Evolutionary conservation across 495 filamentous ascomycete genomes (phyloP).

Genomic region (Copromyces sp.): DNA sequence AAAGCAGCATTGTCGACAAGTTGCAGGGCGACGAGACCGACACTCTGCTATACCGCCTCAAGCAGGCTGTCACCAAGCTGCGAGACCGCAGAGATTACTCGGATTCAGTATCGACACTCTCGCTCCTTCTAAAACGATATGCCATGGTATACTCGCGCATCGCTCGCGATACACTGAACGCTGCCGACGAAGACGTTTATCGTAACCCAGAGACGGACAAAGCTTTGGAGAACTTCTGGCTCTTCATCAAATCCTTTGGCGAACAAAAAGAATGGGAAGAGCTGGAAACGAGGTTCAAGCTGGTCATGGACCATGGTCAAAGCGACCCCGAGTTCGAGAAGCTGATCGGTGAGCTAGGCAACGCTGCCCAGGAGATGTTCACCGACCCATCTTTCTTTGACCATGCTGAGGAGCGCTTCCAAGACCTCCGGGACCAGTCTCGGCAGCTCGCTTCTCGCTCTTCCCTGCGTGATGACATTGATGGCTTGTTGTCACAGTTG

Average conservation of each 20-base stretch:
- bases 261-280: slow-evolving; percentile 63
- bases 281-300: slow-evolving; percentile 53
- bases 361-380: slow-evolving; percentile 68
- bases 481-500: slow-evolving; percentile 58
- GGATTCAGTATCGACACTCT: slow-evolving; percentile 72
- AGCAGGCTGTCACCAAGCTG: slow-evolving; percentile 64
- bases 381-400: slow-evolving; percentile 79
- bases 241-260: slow-evolving; percentile 67
- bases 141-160: slow-evolving; percentile 65
- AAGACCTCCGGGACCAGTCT: slow-evolving; percentile 58
- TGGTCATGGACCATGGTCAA: slow-evolving; percentile 62
- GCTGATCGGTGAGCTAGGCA: slow-evolving; percentile 59
- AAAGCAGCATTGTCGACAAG: slow-evolving; percentile 58
- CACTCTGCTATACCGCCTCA: slow-evolving; percentile 62
- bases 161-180: slow-evolving; percentile 49
- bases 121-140: slow-evolving; percentile 67
- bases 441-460: slow-evolving; percentile 53
- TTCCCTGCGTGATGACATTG: slow-evolving; percentile 59
- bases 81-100: slow-evolving; percentile 69
- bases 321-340: slow-evolving; percentile 77
- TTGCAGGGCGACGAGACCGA: slow-evolving; percentile 58
- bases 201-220: slow-evolving; percentile 64
- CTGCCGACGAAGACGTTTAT: slow-evolving; percentile 57
- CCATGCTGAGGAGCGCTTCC: slow-evolving; percentile 56
- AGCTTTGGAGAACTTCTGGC: slow-evolving; percentile 70